Conservation (phyloP, 345 rosid genomes). For the Lepidium africanum region DNA sequence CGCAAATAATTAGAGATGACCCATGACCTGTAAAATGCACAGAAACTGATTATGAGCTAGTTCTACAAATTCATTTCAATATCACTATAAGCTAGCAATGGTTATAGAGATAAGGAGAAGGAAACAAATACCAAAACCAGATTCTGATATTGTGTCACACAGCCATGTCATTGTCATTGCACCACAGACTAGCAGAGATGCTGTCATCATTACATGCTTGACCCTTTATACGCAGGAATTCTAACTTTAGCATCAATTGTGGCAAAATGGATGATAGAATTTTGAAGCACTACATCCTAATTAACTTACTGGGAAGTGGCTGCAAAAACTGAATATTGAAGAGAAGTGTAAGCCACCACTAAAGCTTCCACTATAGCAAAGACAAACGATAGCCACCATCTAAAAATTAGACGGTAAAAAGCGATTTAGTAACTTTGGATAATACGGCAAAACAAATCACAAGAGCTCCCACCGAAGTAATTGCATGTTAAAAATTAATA, state of each 20-base stretch:
- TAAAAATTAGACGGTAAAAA: slow-evolving; percentile 22
- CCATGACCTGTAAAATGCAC: slow-evolving; percentile 71
- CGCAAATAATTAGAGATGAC: slow-evolving; percentile 79
- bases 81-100: background rate
- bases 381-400: slow-evolving; percentile 95
- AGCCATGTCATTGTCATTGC: slow-evolving; percentile 97
- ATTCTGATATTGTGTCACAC: slow-evolving; percentile 85
- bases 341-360: slow-evolving; percentile 72
- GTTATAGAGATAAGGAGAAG: background rate
- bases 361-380: slow-evolving; percentile 85
- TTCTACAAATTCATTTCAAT: background rate
- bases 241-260: background rate
- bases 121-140: slow-evolving; percentile 74
- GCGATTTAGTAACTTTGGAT: slow-evolving; percentile 1
- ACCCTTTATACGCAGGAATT: slow-evolving; percentile 39
- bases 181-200: slow-evolving; percentile 77
- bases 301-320: slow-evolving; percentile 58
- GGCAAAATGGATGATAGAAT: background rate
- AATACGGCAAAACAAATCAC: background rate
- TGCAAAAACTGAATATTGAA: slow-evolving; percentile 78
- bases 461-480: slow-evolving; percentile 4
- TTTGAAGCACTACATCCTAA: background rate
- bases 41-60: slow-evolving; percentile 7
- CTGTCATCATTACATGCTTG: slow-evolving; percentile 79
- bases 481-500: slow-evolving; percentile 40